A percentile compares a stretch with the other conserved stretches of the same genome.
Evolutionary conservation across 805 yeast species (phyloP).

Genomic region (Metschnikowia kunwiensis): DNA sequence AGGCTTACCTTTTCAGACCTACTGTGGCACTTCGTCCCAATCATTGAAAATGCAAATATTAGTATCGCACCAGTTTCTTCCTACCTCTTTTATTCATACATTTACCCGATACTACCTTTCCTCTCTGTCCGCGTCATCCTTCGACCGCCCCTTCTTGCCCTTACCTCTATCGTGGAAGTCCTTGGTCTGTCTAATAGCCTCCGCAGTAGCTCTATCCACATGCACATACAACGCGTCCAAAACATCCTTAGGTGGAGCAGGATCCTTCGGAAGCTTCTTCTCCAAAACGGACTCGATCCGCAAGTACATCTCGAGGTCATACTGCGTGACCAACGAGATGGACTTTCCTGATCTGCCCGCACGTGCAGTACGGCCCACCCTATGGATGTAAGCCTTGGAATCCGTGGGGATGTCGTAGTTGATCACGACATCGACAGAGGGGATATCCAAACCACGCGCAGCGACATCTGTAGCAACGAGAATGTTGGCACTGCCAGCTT

Average conservation of each 20-base stretch:
- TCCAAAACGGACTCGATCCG: constrained; percentile 85
- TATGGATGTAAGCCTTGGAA: constrained; percentile 77
- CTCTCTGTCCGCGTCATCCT: constrained; percentile 36
- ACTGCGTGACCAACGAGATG: constrained; percentile 86
- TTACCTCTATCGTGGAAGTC: constrained; percentile 49
- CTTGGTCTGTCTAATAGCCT: constrained; percentile 78
- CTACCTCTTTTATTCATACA: too few relatives aligned
- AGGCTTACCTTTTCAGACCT: too few relatives aligned
- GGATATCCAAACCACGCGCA: constrained; percentile 86
- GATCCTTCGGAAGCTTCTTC: constrained; percentile 77
- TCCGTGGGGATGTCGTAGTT: constrained; percentile 82
- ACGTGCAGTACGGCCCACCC: constrained; percentile 96
- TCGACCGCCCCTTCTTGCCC: constrained; percentile 34
- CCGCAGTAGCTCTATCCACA: constrained; percentile 88
- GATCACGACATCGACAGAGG: constrained; percentile 71
- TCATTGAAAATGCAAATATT: too few relatives aligned
- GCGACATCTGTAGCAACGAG: constrained; percentile 84
- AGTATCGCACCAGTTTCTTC: too few relatives aligned
- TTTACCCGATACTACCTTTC: constrained; percentile 4
- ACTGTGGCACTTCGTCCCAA: too few relatives aligned
- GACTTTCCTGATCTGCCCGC: constrained; percentile 90
- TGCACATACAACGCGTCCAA: constrained; percentile 77
- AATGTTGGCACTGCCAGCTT: constrained; percentile 64
- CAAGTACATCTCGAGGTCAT: constrained; percentile 83
- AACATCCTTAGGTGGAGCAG: constrained; percentile 70